Base-by-base conservation (phyloP, 352 stramenopile genomes). In the Plasmopara muralis region DNA sequence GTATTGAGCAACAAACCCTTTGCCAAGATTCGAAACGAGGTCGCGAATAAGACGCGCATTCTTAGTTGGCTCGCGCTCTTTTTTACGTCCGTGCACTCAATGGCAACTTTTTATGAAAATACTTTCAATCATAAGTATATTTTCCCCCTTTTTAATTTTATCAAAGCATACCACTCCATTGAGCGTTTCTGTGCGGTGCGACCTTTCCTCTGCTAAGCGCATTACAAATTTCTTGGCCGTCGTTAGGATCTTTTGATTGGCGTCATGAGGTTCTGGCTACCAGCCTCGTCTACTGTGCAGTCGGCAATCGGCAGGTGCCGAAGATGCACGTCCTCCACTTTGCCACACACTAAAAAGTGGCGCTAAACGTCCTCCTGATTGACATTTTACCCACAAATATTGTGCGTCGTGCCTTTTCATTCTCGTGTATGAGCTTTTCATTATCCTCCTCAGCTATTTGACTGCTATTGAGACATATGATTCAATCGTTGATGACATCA, bases 351-450 rank as follows among this genome's bases (percentile, higher is more conserved):
- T 12, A 76, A 70, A 50, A 97, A 97, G 48, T 92, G 72, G 35
- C 70, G 72, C 64, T 83, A 82, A 12, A 97, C 46, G 44, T 89
- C 74, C 46, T 90, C 93, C 31, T 71, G 56, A 20, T 75, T 89
- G 44, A 85, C 78, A 33, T 86, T 83, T 97, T 97, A 55, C 89
- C 89, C 14, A 97, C 87, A 54, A 97, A 97, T 13, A 97, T 68
- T 0, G 86, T 96, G 25, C 87, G 82, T n/a, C 62, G 60, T 14
- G 57, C 66, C 57, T 93, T 92, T 25, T 25, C 20, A 25, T 25
- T 25, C 3, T 3, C 20, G 20, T 25, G 20, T 25, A 25, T 25
- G 20, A 25, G 20, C 20, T 25, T 3, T 25, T 25, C 20, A 3
- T 3, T 25, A 25, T 25, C 20, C 20, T 25, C 20, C 20, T 25